These are phyloP conservation scores for Microdochium bolleyi DNA, from an alignment of 2,329 filamentous ascomycete species.

Conservation along the genomic window DNA sequence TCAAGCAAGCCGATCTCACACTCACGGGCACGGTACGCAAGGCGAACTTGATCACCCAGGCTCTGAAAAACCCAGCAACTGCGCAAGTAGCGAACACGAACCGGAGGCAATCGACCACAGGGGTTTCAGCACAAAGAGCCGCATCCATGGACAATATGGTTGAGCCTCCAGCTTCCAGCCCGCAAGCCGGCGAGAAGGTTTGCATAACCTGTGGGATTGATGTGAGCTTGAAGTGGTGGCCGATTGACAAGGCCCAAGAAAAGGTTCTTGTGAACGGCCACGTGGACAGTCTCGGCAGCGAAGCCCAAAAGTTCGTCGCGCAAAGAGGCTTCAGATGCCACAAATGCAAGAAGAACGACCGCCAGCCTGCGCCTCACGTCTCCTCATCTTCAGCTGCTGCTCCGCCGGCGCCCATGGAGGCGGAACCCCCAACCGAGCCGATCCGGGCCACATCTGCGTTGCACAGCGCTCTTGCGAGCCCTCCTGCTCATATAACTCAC, in stretches of 20 bases:
- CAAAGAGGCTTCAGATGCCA: slow-evolving; percentile 65
- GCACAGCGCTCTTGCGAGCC: neutral
- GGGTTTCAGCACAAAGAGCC: slow-evolving; percentile 10
- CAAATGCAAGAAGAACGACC: slow-evolving; percentile 56
- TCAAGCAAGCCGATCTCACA: slow-evolving; percentile 88
- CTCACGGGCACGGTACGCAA: slow-evolving; percentile 90
- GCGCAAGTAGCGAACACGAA: slow-evolving; percentile 30
- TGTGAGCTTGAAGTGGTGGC: slow-evolving; percentile 69
- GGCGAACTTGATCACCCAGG: slow-evolving; percentile 67
- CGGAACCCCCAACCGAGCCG: neutral
- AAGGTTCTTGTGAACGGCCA: slow-evolving; percentile 44
- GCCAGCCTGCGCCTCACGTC: slow-evolving; percentile 28
- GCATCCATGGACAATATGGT: slow-evolving; percentile 16
- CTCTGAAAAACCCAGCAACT: slow-evolving; percentile 44
- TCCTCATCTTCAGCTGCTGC: neutral
- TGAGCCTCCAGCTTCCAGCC: slow-evolving; percentile 13
- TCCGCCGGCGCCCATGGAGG: slow-evolving; percentile 3
- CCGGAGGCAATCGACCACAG: slow-evolving; percentile 44
- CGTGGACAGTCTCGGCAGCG: slow-evolving; percentile 40
- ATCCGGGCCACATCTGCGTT: neutral
- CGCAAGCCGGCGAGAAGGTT: slow-evolving; percentile 40
- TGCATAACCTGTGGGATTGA: slow-evolving; percentile 62
- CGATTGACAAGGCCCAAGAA: slow-evolving; percentile 43
- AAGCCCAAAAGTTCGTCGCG: slow-evolving; percentile 50
- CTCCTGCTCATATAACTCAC: neutral